These are phyloP conservation scores for Verticillium isaacii DNA, from an alignment of 2,329 filamentous ascomycete genomes.

Conservation along the genomic window DNA sequence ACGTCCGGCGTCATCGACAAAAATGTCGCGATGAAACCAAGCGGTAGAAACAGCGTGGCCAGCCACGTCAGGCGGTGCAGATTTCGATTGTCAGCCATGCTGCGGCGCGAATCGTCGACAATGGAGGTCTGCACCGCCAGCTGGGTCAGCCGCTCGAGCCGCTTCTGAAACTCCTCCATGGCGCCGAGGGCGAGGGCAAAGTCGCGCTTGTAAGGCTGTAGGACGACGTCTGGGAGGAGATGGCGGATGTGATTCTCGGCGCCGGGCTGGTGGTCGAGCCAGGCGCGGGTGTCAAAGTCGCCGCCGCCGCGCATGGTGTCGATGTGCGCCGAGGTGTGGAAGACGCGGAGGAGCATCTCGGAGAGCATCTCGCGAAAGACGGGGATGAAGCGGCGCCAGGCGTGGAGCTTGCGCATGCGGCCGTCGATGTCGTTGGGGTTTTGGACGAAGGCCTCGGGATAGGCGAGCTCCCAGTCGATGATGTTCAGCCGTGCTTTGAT, in stretches of 20 bases:
- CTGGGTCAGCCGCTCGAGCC: conserved; percentile 24
- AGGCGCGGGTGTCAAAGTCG: neutral
- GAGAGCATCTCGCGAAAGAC: conserved; percentile 21
- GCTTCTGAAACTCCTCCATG: conserved; percentile 24
- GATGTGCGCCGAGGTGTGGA: conserved; percentile 6
- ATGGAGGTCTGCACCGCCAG: conserved; percentile 24
- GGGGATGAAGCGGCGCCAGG: conserved; percentile 19
- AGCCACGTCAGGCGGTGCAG: conserved; percentile 25
- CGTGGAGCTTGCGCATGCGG: conserved; percentile 18
- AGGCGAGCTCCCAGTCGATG: conserved; percentile 20
- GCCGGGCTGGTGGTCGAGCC: neutral
- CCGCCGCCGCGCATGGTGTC: neutral
- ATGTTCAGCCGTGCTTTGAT: conserved; percentile 21
- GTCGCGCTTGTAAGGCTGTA: conserved; percentile 15
- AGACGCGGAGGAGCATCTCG: conserved; percentile 15
- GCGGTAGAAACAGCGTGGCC: conserved; percentile 26
- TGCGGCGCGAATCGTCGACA: conserved; percentile 22
- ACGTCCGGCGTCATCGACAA: conserved; percentile 23
- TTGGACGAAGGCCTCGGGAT: conserved; percentile 15
- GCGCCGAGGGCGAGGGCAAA: conserved; percentile 16
- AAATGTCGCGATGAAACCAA: conserved; percentile 22
- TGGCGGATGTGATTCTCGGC: neutral
- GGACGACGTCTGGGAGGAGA: neutral
- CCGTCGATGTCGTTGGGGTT: conserved; percentile 13
- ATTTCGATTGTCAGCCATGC: conserved; percentile 23